A percentile compares a stretch with the other conserved stretches of the same genome.
phyloP scores from a whole-genome alignment of 1,139 yeast genomes.

The Suhomyces maxii region DNA sequence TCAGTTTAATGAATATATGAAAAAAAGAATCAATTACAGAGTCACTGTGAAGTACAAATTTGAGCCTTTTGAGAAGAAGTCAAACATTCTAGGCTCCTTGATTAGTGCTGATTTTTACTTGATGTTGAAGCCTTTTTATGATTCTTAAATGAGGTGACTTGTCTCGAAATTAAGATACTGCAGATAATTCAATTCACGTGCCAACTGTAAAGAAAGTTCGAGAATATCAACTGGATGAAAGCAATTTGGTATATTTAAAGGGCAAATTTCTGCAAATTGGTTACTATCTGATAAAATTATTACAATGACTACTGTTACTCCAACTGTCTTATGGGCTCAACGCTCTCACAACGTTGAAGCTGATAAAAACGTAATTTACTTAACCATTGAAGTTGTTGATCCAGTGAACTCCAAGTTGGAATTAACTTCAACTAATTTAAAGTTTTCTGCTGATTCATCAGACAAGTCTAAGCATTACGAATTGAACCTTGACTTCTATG shows the following conservation, averaged over 20 bases:
- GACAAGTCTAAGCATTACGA: conserved; percentile 49
- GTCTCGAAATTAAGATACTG: too few relatives aligned
- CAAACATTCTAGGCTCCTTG: too few relatives aligned
- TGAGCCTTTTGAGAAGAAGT: too few relatives aligned
- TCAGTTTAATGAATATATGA: too few relatives aligned
- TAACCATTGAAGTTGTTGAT: conserved; percentile 76
- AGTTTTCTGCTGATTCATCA: conserved; percentile 58
- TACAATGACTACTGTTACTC: conserved; percentile 18
- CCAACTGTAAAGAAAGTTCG: conserved; percentile 10
- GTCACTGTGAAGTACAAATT: too few relatives aligned
- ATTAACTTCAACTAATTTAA: conserved; percentile 57
- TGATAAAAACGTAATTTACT: conserved; percentile 69
- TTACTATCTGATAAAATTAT: not conserved
- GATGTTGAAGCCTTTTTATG: too few relatives aligned
- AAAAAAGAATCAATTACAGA: too few relatives aligned
- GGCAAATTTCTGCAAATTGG: not conserved
- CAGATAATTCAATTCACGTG: not conserved
- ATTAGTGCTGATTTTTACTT: too few relatives aligned
- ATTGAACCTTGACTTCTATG: conserved; percentile 67
- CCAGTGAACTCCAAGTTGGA: conserved; percentile 63
- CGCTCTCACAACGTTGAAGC: conserved; percentile 75
- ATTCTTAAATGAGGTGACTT: too few relatives aligned
- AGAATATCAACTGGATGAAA: conserved; percentile 4
- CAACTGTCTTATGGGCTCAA: conserved; percentile 87
- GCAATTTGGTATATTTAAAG: not conserved